Percentiles rank a stretch among this genome's conserved stretches.
Conservation (phyloP, 1,284 basidiomycete species). For the Anthracocystis panici-leucophaei region DNA sequence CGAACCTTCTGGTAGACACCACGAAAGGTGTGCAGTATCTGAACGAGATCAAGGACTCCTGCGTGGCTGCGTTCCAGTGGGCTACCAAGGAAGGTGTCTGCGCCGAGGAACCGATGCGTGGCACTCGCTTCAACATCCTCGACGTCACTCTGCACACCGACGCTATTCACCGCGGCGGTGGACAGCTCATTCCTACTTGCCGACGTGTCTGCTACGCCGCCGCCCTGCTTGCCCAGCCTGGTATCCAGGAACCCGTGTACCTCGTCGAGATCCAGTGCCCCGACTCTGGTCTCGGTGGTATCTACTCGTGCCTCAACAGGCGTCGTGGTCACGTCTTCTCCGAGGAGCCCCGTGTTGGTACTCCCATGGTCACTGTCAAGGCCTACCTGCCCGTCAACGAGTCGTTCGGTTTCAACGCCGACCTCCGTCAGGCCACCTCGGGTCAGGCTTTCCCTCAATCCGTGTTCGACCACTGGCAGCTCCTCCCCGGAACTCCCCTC, state of each 20-base stretch:
- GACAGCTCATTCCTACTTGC: constrained; percentile 95
- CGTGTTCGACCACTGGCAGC: constrained; percentile 81
- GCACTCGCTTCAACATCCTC: constrained; percentile 93
- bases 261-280: constrained; percentile 99
- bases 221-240: constrained; percentile 88
- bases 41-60: constrained; percentile 98
- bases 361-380: constrained; percentile 99
- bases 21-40: constrained; percentile 90
- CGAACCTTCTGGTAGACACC: constrained; percentile 96
- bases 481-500: constrained; percentile 76
- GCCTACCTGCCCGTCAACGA: constrained; percentile 96
- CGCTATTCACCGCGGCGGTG: constrained; percentile 99
- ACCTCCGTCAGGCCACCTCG: constrained; percentile 88
- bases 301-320: constrained; percentile 93
- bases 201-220: constrained; percentile 98
- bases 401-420: constrained; percentile 99
- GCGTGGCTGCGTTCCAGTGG: constrained; percentile 99
- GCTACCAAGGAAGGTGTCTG: constrained; percentile 87
- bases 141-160: constrained; percentile 98
- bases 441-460: constrained; percentile 98
- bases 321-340: constrained; percentile 98
- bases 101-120: constrained; percentile 98
- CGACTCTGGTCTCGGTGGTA: constrained; percentile 96
- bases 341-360: constrained; percentile 96
- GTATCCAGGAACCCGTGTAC: constrained; percentile 97